A percentile compares a stretch with the other conserved stretches of the same genome.
phyloP scores from a whole-genome alignment of 2,329 filamentous ascomycete genomes.

The Aspergillus fumigatiaffinis region DNA sequence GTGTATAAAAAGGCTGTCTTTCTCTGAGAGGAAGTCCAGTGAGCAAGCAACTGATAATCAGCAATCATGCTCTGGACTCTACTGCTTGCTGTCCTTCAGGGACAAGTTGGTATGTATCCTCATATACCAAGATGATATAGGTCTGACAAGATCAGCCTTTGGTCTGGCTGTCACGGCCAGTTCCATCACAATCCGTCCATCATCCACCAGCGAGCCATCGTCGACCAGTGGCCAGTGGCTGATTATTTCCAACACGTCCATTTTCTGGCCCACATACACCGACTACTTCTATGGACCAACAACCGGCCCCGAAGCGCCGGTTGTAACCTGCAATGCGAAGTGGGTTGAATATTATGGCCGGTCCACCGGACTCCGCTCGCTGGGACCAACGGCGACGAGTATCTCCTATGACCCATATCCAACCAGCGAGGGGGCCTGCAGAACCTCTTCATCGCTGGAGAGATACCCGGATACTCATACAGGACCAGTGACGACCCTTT shows the following conservation, averaged over 20 bases:
- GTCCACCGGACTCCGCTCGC: slow-evolving; percentile 9
- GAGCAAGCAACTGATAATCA: neutral
- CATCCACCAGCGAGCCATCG: neutral
- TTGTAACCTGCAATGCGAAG: slow-evolving; percentile 17
- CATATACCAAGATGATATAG: neutral
- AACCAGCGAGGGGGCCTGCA: slow-evolving; percentile 17
- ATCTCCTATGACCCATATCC: slow-evolving; percentile 10
- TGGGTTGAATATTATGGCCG: slow-evolving; percentile 17
- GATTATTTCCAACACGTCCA: slow-evolving; percentile 13
- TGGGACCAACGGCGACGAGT: slow-evolving; percentile 14
- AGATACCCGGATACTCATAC: slow-evolving; percentile 14
- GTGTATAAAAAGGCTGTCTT: neutral
- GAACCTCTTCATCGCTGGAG: slow-evolving; percentile 9
- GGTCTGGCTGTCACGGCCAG: neutral
- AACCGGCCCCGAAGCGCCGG: slow-evolving; percentile 14
- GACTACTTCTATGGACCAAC: slow-evolving; percentile 23
- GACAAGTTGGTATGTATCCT: neutral
- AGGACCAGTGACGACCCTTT: slow-evolving; percentile 19
- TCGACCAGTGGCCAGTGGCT: slow-evolving; percentile 29
- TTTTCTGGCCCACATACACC: slow-evolving; percentile 24
- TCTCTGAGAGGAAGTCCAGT: neutral
- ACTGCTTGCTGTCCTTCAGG: neutral
- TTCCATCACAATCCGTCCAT: neutral
- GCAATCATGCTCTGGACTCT: neutral
- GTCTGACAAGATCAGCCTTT: neutral